Percentiles rank a stretch among this genome's conserved stretches.
Conservation (phyloP, 192 early-diverging fungal species). For the Spizellomyces punctatus region DNA sequence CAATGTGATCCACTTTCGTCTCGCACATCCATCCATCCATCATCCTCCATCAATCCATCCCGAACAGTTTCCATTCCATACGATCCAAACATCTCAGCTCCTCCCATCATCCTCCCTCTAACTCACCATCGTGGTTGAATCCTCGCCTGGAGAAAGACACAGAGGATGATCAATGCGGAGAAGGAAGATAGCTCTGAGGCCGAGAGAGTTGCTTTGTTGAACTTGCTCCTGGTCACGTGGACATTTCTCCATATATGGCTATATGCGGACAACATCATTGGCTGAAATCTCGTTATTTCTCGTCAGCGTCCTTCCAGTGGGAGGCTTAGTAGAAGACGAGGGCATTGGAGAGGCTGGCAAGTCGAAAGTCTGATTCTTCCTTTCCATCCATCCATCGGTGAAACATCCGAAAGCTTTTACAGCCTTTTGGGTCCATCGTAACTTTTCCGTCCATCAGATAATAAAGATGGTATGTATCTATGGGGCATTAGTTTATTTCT, state of each 20-base stretch:
- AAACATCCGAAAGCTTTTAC: background rate
- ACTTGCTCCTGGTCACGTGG: conserved; percentile 1
- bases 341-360: background rate
- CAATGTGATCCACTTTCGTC: no score
- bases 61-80: background rate
- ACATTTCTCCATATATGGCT: no score
- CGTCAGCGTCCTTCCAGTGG: background rate
- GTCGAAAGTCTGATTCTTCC: background rate
- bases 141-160: background rate
- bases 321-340: background rate
- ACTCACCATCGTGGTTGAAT: conserved; percentile 2
- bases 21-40: conserved; percentile 1
- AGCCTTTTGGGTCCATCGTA: conserved; percentile 2
- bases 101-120: background rate
- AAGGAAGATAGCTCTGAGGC: background rate
- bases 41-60: background rate
- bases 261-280: no score
- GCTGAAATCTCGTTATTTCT: background rate
- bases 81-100: background rate
- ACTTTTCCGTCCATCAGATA: conserved; percentile 1
- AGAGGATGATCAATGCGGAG: background rate
- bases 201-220: background rate
- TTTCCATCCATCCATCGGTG: background rate
- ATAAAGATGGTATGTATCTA: background rate
- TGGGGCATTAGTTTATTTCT: background rate